phyloP scores from a whole-genome alignment of 2,329 filamentous ascomycete species.

The Dothiorella sarmentorum region DNA sequence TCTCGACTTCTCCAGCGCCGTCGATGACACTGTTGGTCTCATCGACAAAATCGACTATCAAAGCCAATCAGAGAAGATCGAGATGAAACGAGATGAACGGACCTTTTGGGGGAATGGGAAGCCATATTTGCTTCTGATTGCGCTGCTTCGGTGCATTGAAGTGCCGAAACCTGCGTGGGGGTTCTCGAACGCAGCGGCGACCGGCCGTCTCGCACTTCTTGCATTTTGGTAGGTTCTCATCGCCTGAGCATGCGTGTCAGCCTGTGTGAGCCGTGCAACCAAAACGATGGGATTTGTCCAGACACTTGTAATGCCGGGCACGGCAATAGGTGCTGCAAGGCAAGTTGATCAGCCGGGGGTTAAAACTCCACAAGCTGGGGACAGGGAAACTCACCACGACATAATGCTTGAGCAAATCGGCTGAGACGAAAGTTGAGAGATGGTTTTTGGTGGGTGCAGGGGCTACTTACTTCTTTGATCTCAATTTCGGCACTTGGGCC shows the following conservation, averaged over 20 bases:
- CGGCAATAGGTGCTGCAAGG: conserved; percentile 36
- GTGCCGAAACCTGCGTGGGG: conserved; percentile 33
- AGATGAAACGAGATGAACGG: background rate
- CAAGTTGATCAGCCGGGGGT: conserved; percentile 25
- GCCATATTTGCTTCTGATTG: conserved; percentile 33
- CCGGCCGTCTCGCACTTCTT: conserved; percentile 32
- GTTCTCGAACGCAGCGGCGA: conserved; percentile 35
- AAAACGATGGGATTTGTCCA: background rate
- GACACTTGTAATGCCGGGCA: conserved; percentile 38
- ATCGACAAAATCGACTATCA: conserved; percentile 35
- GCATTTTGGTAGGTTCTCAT: conserved; percentile 34
- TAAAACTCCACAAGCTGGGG: conserved; percentile 4
- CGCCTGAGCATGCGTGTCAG: conserved; percentile 26
- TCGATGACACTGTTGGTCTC: conserved; percentile 34
- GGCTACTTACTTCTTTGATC: conserved; percentile 1
- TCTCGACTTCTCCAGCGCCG: conserved; percentile 28
- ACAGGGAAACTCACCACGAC: background rate
- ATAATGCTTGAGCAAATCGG: background rate
- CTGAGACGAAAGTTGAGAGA: too few relatives aligned
- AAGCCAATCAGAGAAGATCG: conserved; percentile 19
- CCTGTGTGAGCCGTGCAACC: background rate
- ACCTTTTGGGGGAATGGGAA: conserved; percentile 35
- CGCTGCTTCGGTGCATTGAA: conserved; percentile 34
- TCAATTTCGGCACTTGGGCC: background rate
- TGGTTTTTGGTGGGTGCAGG: background rate